Evolutionary conservation across 768 basidiomycete species (phyloP), one percentile per base, ranked within the genome.

Genomic region (Pleurotus tuber-regium): DNA sequence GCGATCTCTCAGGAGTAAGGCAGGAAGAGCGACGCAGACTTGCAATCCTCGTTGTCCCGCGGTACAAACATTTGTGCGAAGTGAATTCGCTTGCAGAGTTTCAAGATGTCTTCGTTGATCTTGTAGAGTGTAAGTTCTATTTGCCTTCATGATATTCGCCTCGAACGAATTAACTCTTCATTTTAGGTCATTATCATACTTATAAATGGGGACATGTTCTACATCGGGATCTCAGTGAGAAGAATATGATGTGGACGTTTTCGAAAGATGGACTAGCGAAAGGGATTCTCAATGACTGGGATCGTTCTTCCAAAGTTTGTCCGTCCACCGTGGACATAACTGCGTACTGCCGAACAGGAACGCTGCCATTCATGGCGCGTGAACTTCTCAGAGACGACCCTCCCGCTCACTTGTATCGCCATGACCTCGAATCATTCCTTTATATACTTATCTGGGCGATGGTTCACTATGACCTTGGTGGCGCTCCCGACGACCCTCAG

Each of bases 281-380:
- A n/a, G 66, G 64, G 2, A 48, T 70, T 16, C 51, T 72, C 23
- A 62, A 57, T 18, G 64, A 69, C 50, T 69, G 54, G 30, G 67
- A 71, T 53, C 55, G 68, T 21, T 49, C 61, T 19, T 31, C 29
- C 5, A n/a, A 33, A 11, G 10, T 23, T 5, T 12, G 4, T 9
- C 8, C 14, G n/a, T 50, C 25, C 23, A 52, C 53, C 5, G 50
- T 43, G 5, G 51, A 59, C 21, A 10, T 21, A 2, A 11, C 41
- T 9, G 18, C 16, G 11, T 21, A 42, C 23, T 25, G 10, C 26
- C 53, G 55, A 2, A 63, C 63, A 2, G 63, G 66, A 5, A 66
- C 60, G 10, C 33, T 63, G 3, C 60, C 66, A 19, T 72, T 71
- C 57, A 71, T 70, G 62, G 68, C 66, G 1, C 19, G 65, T 2